Evolutionary conservation across 2,329 filamentous ascomycete genomes (phyloP).

Genomic region (Pyrenochaeta sp.): DNA sequence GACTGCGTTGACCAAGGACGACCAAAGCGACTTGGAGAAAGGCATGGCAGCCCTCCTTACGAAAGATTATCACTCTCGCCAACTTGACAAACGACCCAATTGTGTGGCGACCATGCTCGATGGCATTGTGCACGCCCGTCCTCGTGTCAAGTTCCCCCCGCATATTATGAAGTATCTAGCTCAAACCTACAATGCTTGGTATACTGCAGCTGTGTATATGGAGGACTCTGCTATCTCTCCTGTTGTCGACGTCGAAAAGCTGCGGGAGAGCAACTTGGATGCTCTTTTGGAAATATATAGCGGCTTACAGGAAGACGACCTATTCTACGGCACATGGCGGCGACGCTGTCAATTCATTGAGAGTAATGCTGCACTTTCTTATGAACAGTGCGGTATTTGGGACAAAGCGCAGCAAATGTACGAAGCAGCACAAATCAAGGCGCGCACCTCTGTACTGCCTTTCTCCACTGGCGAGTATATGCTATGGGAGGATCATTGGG

Average conservation of each 20-base stretch:
- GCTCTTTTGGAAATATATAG: constrained; percentile 94
- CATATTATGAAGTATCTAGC: constrained; percentile 96
- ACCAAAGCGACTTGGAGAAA: constrained; percentile 88
- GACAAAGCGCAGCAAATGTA: constrained; percentile 98
- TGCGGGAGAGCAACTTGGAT: constrained; percentile 94
- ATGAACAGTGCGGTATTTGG: constrained; percentile 99
- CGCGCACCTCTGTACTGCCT: constrained; percentile 91
- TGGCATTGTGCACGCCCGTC: constrained; percentile 83
- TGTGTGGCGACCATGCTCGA: constrained; percentile 93
- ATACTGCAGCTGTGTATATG: constrained; percentile 88
- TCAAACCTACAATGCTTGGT: constrained; percentile 96
- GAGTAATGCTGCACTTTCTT: constrained; percentile 95
- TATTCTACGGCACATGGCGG: constrained; percentile 98
- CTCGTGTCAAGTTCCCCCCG: constrained; percentile 89
- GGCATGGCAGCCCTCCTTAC: constrained; percentile 90
- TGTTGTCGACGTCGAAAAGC: constrained; percentile 80
- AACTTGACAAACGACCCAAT: constrained; percentile 94
- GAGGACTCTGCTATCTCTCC: constrained; percentile 89
- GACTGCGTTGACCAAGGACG: constrained; percentile 86
- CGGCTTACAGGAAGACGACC: constrained; percentile 89
- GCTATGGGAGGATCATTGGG: constrained; percentile 99
- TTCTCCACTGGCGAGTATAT: constrained; percentile 98
- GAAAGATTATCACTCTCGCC: constrained; percentile 93
- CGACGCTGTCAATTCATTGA: constrained; percentile 95
- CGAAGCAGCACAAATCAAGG: constrained; percentile 96